These are phyloP conservation scores for Nicotiana obtusifolia DNA, from an alignment of 257 asterid species.

Conservation along the genomic window DNA sequence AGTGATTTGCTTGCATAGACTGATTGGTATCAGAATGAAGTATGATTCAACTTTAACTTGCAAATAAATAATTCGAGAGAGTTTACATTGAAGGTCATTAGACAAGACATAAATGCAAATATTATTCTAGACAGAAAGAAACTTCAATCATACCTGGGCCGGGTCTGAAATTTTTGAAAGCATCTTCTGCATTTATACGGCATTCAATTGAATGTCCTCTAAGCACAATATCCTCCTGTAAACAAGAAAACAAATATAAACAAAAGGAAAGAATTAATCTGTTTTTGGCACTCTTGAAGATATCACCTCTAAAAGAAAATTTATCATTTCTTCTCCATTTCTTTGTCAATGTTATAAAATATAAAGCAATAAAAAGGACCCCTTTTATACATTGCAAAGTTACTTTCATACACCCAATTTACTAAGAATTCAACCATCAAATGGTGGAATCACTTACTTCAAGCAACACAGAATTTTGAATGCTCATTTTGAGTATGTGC, in stretches of 20 bases:
- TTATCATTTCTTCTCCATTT: background rate
- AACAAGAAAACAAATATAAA: conserved; percentile 12
- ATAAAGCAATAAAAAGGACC: background rate
- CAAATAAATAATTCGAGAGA: background rate
- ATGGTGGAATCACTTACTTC: background rate
- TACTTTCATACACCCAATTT: background rate
- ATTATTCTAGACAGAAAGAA: conserved; percentile 8
- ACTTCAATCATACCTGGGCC: conserved; percentile 69
- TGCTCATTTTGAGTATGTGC: background rate
- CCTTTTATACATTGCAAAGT: background rate
- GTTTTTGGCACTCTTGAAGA: background rate
- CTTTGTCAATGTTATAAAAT: background rate
- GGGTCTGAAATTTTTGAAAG: conserved; percentile 97
- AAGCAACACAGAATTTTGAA: background rate
- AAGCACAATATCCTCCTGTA: conserved; percentile 84
- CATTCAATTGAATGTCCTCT: conserved; percentile 97
- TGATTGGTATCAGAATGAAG: background rate
- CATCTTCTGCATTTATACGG: conserved; percentile 99
- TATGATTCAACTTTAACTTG: background rate
- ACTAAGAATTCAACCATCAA: background rate
- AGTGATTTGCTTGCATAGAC: background rate
- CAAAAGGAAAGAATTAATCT: background rate
- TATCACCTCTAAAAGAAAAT: background rate
- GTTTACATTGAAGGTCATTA: background rate
- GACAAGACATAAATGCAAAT: background rate